Evolutionary conservation across 352 stramenopile genomes (phyloP).

Genomic region (Phytophthora citrophthora): DNA sequence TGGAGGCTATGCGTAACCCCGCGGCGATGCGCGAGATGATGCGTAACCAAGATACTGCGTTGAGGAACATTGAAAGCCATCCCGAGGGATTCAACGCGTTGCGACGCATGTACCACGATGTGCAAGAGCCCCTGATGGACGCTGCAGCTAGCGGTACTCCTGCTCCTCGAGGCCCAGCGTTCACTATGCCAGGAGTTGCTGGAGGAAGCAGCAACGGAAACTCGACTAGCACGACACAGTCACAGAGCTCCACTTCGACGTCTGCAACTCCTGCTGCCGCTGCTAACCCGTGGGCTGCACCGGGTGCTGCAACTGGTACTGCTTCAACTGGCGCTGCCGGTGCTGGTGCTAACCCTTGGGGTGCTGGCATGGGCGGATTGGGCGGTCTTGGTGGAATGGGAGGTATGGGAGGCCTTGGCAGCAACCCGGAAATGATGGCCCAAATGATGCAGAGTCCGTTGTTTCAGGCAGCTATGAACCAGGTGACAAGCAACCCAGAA

Average conservation of each 20-base stretch:
- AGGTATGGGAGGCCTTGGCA: conserved; percentile 33
- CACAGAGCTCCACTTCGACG: conserved; percentile 19
- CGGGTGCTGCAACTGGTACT: conserved; percentile 20
- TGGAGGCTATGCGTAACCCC: conserved; percentile 98
- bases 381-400: conserved; percentile 37
- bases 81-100: conserved; percentile 97
- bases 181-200: conserved; percentile 85
- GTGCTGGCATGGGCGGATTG: conserved; percentile 31
- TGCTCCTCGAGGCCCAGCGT: conserved; percentile 61
- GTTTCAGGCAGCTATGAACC: conserved; percentile 83
- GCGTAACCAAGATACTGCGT: conserved; percentile 96
- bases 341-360: conserved; percentile 76
- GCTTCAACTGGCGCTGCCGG: conserved; percentile 20
- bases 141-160: conserved; percentile 66
- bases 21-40: conserved; percentile 96
- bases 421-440: conserved; percentile 80
- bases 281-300: conserved; percentile 68
- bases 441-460: conserved; percentile 89
- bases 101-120: conserved; percentile 93
- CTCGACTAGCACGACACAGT: conserved; percentile 25
- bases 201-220: conserved; percentile 37
- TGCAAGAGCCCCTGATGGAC: conserved; percentile 97
- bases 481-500: conserved; percentile 84
- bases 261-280: conserved; percentile 29
- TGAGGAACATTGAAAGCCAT: conserved; percentile 98